Base-by-base conservation (phyloP, 2,329 filamentous ascomycete species). In the Ophiognomonia clavigignenti-juglandacearum region DNA sequence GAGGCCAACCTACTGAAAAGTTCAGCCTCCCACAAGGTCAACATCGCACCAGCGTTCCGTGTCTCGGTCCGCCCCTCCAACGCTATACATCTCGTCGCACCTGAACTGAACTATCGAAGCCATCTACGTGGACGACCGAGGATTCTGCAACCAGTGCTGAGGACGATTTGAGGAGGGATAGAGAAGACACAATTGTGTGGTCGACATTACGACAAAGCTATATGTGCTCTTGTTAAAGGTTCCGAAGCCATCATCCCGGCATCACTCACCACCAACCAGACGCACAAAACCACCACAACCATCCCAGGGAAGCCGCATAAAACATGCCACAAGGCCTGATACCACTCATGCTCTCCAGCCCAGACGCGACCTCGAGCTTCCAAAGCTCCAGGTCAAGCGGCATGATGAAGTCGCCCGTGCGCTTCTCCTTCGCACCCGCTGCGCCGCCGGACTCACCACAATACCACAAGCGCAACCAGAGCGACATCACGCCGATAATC, bases 301-400 rank as follows among this genome's bases (percentile, higher is more conserved):
- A n/a, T n/a, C n/a, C n/a, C n/a, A n/a, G n/a, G n/a, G n/a, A n/a
- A n/a, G n/a, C n/a, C n/a, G n/a, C n/a, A n/a, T n/a, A n/a, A 49
- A 40, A n/a, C 24, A 52, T 52, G 50, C 27, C 50, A 14, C 49
- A 49, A 36, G 50, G 50, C 40, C 32, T 52, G 11, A 52, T 52
- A 35, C 50, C 50, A 11, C 46, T 52, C 16, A 52, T 52, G 50
- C 34, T 52, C 14, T 24, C 16, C 43, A 52, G 50, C 20, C 38
- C 49, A 23, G 37, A 26, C 23, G 52, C 31, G 52, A 57, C 53
- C 4, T 55, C 55, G 32, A 47, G 50, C 36, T 43, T 47, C 39
- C n/a, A n/a, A n/a, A 52, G 55, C 39, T 58, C 57, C 7, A 70
- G 73, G 45, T 75, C 76, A 51, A 47, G 14, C 35, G 29, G 43